Evolutionary conservation across 441 rosid genomes (phyloP), one percentile per base, ranked within the genome.

Genomic region (Viola pubescens): DNA sequence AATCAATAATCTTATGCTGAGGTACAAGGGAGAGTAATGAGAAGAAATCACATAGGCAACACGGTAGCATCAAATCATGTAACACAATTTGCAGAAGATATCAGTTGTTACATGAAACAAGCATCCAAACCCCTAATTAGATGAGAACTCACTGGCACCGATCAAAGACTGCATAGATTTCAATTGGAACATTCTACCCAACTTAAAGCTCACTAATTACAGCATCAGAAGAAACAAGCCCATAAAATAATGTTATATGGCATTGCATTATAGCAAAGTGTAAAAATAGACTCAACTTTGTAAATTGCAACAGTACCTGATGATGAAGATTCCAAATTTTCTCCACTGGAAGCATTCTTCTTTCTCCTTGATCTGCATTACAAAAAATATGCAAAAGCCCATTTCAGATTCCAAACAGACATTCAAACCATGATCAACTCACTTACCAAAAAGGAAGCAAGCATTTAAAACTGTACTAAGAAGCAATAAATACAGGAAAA

Each of bases 361-460:
- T 87, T 92, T 66, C 96, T 82, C 79, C 97, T 82, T 48, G 91
- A 89, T 73, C 97, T 89, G 81, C 78, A 75, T 62, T 58, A 43
- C 46, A 62, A 56, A 54, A 65, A 56, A 48, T 37, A 52, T 10
- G 46, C 46, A 6, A 0, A 43, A 43, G 4, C 46, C 10, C 46
- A 6, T 6, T 43, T 43, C 10, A 9, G 46, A 6, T 43, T 43
- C 46, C 10, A 26, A 26, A 26, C 34, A 26, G 34, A 26, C 2
- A 26, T 26, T 26, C 34, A 26, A 26, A 26, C 34, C 34, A 26
- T 26, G 34, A 26, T 26, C 7, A 43, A 43, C 46, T 1, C 7
- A 43, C 7, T 9, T 43, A 9, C 46, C 46, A 43, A 43, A 6
- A 9, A 43, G 34, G 34, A 26, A 26, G 34, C 34, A 26, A 26